Percentiles rank a stretch among this genome's conserved stretches.
phyloP scores from a whole-genome alignment of 768 basidiomycete genomes.

The Boletellus sp. region DNA sequence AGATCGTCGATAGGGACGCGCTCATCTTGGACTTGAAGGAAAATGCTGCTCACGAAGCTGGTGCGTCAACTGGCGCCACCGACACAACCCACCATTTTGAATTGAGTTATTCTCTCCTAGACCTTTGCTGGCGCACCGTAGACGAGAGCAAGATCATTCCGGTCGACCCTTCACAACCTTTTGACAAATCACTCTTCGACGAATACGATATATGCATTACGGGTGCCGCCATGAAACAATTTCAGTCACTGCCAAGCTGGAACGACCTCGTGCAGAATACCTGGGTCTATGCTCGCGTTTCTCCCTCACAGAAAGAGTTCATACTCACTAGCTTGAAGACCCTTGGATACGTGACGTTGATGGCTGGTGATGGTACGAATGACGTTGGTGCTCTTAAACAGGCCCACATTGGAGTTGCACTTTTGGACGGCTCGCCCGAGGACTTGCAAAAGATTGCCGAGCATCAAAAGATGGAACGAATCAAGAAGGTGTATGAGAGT shows the following conservation, averaged over 20 bases:
- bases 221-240: slow-evolving; percentile 89
- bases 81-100: not conserved
- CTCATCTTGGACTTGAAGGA: slow-evolving; percentile 90
- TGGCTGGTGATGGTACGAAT: slow-evolving; percentile 99
- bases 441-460: slow-evolving; percentile 94
- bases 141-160: slow-evolving; percentile 88
- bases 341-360: slow-evolving; percentile 88
- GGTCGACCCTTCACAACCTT: slow-evolving; percentile 72
- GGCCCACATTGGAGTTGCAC: slow-evolving; percentile 93
- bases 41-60: slow-evolving; percentile 63
- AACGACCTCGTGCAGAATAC: slow-evolving; percentile 85
- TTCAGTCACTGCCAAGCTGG: slow-evolving; percentile 67
- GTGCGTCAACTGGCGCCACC: slow-evolving; percentile 39
- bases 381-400: slow-evolving; percentile 98
- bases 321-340: slow-evolving; percentile 88
- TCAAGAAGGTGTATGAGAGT: slow-evolving; percentile 97
- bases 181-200: slow-evolving; percentile 75
- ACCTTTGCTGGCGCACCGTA: slow-evolving; percentile 91
- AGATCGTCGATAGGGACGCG: slow-evolving; percentile 93
- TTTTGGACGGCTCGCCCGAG: slow-evolving; percentile 86
- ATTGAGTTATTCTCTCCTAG: slow-evolving; percentile 33
- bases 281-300: slow-evolving; percentile 98
- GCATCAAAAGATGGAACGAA: slow-evolving; percentile 79
- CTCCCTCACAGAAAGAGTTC: slow-evolving; percentile 91
- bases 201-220: slow-evolving; percentile 96